A percentile compares a stretch with the other conserved stretches of the same genome.
Evolutionary conservation across 2,329 filamentous ascomycete genomes (phyloP).

Genomic region (Stagonosporopsis rhizophila): DNA sequence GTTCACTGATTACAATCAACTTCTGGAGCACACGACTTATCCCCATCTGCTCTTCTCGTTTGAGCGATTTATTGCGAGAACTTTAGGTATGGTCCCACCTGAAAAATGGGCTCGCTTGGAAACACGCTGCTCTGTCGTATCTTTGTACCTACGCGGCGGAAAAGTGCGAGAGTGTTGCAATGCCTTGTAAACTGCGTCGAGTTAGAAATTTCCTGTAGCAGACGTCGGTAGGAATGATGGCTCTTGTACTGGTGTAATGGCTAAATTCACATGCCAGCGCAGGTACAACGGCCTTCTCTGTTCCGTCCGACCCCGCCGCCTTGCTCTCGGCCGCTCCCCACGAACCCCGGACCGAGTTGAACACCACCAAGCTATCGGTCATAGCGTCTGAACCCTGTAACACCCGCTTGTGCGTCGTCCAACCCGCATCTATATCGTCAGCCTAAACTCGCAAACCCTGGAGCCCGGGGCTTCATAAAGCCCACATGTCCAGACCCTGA

Average conservation of each 20-base stretch:
- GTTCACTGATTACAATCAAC: background rate
- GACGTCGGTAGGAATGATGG: no score
- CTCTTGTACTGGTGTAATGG: background rate
- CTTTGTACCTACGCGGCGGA: background rate
- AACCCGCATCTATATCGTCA: conserved; percentile 16
- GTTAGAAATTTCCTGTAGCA: no score
- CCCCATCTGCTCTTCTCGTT: background rate
- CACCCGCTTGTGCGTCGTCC: conserved; percentile 5
- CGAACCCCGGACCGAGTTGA: conserved; percentile 14
- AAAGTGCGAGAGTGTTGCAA: background rate
- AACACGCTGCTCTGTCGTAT: background rate
- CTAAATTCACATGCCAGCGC: conserved; percentile 11
- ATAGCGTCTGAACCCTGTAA: conserved; percentile 13
- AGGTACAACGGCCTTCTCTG: conserved; percentile 3
- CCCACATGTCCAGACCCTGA: background rate
- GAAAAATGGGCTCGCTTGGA: no score
- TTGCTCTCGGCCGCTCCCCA: conserved; percentile 15
- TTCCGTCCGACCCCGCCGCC: conserved; percentile 10
- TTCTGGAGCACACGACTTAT: background rate
- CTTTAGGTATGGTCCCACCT: background rate
- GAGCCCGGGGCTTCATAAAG: conserved; percentile 10
- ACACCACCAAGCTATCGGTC: conserved; percentile 3
- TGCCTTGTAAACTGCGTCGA: background rate
- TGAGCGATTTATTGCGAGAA: conserved; percentile 11
- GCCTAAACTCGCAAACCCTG: conserved; percentile 1